Base-by-base conservation (phyloP, 371 early-diverging fungal genomes). In the Rhizopus sp. region DNA sequence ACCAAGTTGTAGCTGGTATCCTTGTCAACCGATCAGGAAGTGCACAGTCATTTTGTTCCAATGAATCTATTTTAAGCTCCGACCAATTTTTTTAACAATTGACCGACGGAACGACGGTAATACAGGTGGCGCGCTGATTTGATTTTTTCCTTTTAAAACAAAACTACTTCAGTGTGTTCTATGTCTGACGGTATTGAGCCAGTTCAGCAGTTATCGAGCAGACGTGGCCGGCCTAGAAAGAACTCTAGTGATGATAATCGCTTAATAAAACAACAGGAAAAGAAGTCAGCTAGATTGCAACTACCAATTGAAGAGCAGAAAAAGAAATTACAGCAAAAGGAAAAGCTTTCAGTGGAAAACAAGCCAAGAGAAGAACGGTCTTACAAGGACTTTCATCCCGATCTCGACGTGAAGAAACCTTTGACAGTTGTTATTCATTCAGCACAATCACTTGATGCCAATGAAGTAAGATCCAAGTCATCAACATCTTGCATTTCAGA, bases 281-380 rank as follows among this genome's bases (percentile, higher is more conserved):
- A 7, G 52, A 46, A 23, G 29, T 12, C 29, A 29, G 29, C 29
- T 29, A 17, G 46, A 29, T 46, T 46, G 23, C 46, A 46, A 29
- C 29, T 29, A 29, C 46, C 17, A 46, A 29, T 46, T 7, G 46
- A 46, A 9, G 46, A 46, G 29, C 46, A 46, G 15, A 46, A 46
- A 29, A 46, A 29, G 29, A 46, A 29, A 46, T 46, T 46, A 15
- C 46, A 46, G 9, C 46, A 46, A 23, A 46, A 46, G 12, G 46
- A 46, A 29, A 46, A 9, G 29, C 12, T 29, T 15, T 46, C 46
- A 29, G 7, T 46, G 2, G 46, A 46, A 46, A 44, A 52, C 23
- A 52, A 71, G 55, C 94, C 95, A 23, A 81, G 91, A 50, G 96
- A 95, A 66, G 96, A 95, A 64, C 81, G 88, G 47, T 81, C 89